A percentile compares a stretch with the other conserved stretches of the same genome.
Conservation (phyloP, 164 flowering plant genomes). For the Dillenia suffruticosa region DNA sequence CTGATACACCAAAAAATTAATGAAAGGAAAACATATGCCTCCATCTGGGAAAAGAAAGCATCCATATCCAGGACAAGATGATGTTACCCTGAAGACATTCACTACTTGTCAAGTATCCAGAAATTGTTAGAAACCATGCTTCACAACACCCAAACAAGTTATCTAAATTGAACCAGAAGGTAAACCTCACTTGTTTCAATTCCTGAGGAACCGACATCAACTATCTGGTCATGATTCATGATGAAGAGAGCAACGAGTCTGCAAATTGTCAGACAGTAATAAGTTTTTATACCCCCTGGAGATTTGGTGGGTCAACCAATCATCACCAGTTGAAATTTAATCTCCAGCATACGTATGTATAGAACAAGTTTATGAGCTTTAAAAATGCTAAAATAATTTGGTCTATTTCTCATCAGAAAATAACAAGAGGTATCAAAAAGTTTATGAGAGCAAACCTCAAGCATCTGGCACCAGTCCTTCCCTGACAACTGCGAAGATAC, state of each 20-base stretch:
- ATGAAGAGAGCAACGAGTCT: constrained; percentile 20
- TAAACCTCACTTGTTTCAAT: constrained; percentile 15
- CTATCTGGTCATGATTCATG: constrained; percentile 27
- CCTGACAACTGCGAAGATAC: constrained; percentile 25
- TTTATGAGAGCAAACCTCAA: constrained; percentile 40
- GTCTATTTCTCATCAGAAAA: too few species aligned
- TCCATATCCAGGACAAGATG: too few species aligned
- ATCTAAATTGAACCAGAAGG: constrained; percentile 8
- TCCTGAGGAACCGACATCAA: constrained; percentile 18
- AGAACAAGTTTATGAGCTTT: too few species aligned
- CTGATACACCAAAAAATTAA: too few species aligned
- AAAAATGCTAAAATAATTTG: too few species aligned
- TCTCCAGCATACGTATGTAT: not conserved
- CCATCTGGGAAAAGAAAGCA: too few species aligned
- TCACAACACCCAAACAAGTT: constrained; percentile 6
- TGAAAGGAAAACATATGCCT: too few species aligned
- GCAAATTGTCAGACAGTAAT: constrained; percentile 21
- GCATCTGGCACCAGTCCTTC: constrained; percentile 42
- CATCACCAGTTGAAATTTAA: constrained; percentile 5
- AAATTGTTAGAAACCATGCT: constrained; percentile 1
- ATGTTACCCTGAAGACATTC: too few species aligned
- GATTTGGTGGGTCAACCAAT: constrained; percentile 11
- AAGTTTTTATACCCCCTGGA: constrained; percentile 9
- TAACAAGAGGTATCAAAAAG: not conserved
- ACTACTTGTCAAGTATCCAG: not conserved